Evolutionary conservation across 2,329 filamentous ascomycete species (phyloP).

Genomic region (Alternaria consortialis): DNA sequence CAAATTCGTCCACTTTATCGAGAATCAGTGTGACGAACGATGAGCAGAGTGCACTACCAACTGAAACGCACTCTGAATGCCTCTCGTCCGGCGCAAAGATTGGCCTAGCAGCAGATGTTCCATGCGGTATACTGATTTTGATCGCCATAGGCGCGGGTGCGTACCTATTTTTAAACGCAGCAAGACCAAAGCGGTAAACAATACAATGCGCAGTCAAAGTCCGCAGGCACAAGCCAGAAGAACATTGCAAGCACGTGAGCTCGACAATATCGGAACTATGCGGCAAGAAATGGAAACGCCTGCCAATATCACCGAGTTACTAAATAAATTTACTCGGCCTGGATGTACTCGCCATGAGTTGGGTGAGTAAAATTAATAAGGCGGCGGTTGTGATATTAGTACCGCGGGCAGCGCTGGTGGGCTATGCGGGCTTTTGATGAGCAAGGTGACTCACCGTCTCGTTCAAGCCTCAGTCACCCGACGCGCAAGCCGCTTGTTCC

Average conservation of each 20-base stretch:
- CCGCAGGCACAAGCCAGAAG: neutral
- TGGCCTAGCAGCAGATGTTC: constrained; percentile 1
- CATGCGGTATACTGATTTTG: constrained; percentile 1
- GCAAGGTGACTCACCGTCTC: neutral
- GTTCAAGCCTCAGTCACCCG: neutral
- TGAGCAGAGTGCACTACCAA: neutral
- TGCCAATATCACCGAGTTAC: neutral
- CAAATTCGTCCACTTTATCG: neutral
- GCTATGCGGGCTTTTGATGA: neutral
- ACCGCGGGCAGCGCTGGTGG: neutral
- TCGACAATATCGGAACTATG: neutral
- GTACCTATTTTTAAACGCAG: neutral
- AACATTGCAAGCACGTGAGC: neutral
- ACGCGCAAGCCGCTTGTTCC: neutral
- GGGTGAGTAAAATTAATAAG: neutral
- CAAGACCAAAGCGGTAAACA: neutral
- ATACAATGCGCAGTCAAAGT: neutral
- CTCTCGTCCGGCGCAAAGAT: neutral
- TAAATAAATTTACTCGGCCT: neutral
- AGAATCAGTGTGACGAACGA: neutral
- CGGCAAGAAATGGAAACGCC: neutral
- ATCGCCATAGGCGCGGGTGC: neutral
- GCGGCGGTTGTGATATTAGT: neutral
- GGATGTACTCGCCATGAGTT: neutral
- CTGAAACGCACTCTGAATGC: neutral